Evolutionary conservation across 768 basidiomycete genomes (phyloP), one percentile per base, ranked within the genome.

Genomic region (Phanerodontia chrysosporium): DNA sequence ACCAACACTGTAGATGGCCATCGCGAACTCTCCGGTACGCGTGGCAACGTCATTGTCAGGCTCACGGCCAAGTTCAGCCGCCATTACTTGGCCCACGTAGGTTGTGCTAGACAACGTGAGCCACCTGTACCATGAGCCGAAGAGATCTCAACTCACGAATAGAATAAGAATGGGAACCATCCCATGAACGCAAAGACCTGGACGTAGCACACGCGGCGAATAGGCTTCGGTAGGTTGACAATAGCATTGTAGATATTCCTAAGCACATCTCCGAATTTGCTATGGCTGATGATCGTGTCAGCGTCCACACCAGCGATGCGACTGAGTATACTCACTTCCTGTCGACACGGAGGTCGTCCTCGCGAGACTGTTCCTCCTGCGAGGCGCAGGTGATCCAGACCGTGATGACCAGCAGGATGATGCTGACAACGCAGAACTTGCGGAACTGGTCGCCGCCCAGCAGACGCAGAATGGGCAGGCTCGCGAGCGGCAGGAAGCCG

Each of bases 111-210:
- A 9, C 8, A 35, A 39, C 1, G 25, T 49, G 16, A 42, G 18
- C 39, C 8, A 18, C 24, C 16, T 28, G 13, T 25, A 25, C 46
- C 24, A 49, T 21, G 25, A 49, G 25, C 25, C 13, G 16, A 25
- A 16, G 13, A 44, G 54, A 57, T n/a, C n/a, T n/a, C 21, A 58
- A 36, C 85, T 58, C 71, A 89, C 89, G 91, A 83, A 66, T 93
- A 95, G 73, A 98, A 97, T 42, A 97, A 77, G 77, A 95, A 98
- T 1, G 95, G 95, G 68, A 98, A 98, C 92, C 95, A 98, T 64
- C 92, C 94, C 92, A 96, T 96, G 70, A 96, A 98, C 1, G 95
- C 95, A 69, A 92, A 95, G 18, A 98, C 73, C 68, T 98, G 95
- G 2, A 97, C 95, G 67, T 88, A 86, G 70, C 95, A 98, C 12